Percentiles rank a stretch among this genome's conserved stretches.
Conservation (phyloP, 2,329 filamentous ascomycete species). For the Aspergillus pseudoterreus region DNA sequence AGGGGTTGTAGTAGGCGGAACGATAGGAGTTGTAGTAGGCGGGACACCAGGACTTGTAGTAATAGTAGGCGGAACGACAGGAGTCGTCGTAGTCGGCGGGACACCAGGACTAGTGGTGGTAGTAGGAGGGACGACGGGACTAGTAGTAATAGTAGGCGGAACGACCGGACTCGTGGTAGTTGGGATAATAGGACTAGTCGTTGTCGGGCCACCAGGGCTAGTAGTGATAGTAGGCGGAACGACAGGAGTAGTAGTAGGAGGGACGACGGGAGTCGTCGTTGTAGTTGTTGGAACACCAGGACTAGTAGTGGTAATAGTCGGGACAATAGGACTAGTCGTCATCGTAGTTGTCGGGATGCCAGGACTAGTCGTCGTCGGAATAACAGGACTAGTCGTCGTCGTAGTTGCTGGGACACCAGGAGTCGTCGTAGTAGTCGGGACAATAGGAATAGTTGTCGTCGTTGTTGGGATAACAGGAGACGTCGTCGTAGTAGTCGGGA, state of each 20-base stretch:
- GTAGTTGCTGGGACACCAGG: not conserved
- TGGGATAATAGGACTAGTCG: no score
- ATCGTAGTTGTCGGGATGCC: not conserved
- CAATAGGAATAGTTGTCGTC: not conserved
- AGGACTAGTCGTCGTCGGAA: not conserved
- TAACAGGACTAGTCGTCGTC: no score
- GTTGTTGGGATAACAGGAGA: no score
- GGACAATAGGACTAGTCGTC: not conserved
- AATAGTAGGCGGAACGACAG: not conserved
- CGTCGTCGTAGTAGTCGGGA: no score
- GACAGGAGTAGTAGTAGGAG: not conserved
- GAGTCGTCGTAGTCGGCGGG: not conserved
- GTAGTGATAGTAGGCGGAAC: not conserved
- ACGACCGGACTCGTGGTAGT: not conserved
- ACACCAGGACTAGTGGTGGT: not conserved
- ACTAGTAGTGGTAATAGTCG: not conserved
- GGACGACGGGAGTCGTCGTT: not conserved
- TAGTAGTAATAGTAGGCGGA: not conserved
- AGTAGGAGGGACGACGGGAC: not conserved
- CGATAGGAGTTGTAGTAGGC: not conserved
- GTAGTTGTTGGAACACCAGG: not conserved
- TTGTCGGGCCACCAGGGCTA: not conserved
- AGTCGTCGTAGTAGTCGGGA: not conserved
- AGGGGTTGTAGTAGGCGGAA: not conserved
- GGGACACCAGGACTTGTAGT: not conserved